Base-by-base conservation (phyloP, 257 asterid genomes). In the Lycium barbarum region DNA sequence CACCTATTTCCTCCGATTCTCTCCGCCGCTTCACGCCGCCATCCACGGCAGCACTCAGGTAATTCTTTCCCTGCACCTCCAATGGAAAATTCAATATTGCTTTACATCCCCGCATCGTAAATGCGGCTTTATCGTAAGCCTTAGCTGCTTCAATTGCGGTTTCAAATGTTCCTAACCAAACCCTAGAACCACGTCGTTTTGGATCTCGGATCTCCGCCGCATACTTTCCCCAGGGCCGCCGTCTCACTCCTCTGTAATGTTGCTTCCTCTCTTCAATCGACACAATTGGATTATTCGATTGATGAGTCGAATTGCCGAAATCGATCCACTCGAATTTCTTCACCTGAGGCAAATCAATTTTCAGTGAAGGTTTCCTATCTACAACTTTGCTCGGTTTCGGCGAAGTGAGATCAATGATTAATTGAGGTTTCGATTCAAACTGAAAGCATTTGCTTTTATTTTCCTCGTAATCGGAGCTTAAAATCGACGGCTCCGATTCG, bases 141-240 rank as follows among this genome's bases (percentile, higher is more conserved):
- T 80, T 90, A 0, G 98, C 98, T 6, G 97, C 98, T 61, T 91
- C 94, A 68, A 83, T 72, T 17, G 96, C 93, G 2, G 89, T 89
- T 43, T 91, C 90, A 83, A 88, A 94, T 0, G 98, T 94, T 43
- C 98, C 98, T 0, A 94, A 88, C 96, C 97, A 93, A 26, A 92
- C 91, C 11, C 95, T 88, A 1, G 92, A 88, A 7, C 96, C 95
- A 0, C 91, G 87, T 51, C 92, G 87, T 47, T 79, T 82, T 6
- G 97, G 94, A 43, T 92, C 93, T 0, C 96, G 93, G 15, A 93
- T 93, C 93, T 93, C 96, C 86, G 94, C 92, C 15, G 97, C 94
- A 79, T 83, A 93, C 82, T 90, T 93, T 0, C 97, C 97, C 95
- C 94, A 93, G 26, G 91, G 91, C 81, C 93, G 87, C 84, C 82